Percentiles rank a stretch among this genome's conserved stretches.
Evolutionary conservation across 768 basidiomycete species (phyloP).

Genomic region (Tylopilus sp.): DNA sequence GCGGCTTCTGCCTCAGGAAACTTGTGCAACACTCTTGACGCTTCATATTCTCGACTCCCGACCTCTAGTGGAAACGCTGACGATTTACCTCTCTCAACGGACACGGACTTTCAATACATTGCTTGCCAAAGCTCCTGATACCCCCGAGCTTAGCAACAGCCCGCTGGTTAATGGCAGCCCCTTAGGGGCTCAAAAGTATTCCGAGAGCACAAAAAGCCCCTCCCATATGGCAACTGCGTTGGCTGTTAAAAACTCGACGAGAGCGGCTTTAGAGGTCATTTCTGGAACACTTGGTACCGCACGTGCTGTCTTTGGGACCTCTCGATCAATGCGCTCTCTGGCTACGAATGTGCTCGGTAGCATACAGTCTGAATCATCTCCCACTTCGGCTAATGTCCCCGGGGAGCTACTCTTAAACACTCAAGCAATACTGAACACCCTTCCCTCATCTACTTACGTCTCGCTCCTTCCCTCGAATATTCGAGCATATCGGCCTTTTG

Average conservation of each 20-base stretch:
- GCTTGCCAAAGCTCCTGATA: slow-evolving; percentile 35
- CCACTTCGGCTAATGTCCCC: slow-evolving; percentile 35
- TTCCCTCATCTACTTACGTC: slow-evolving; percentile 84
- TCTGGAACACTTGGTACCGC: slow-evolving; percentile 55
- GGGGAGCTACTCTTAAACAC: slow-evolving; percentile 62
- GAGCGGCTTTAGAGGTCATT: slow-evolving; percentile 51
- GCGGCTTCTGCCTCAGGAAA: slow-evolving; percentile 48
- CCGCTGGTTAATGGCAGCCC: slow-evolving; percentile 36
- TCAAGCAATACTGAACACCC: slow-evolving; percentile 56
- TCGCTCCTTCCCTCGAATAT: slow-evolving; percentile 70
- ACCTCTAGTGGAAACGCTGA: slow-evolving; percentile 69
- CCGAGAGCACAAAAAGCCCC: slow-evolving; percentile 1
- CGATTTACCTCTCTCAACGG: slow-evolving; percentile 69
- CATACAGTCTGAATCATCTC: slow-evolving; percentile 52
- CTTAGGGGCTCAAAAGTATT: slow-evolving; percentile 14
- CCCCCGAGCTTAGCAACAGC: slow-evolving; percentile 29
- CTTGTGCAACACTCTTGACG: slow-evolving; percentile 74
- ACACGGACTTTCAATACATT: slow-evolving; percentile 51
- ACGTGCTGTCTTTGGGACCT: slow-evolving; percentile 53
- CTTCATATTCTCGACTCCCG: slow-evolving; percentile 88
- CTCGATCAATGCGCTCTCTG: slow-evolving; percentile 38
- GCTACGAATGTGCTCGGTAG: slow-evolving; percentile 54
- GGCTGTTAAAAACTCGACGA: slow-evolving; percentile 53
- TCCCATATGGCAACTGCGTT: slow-evolving; percentile 38
- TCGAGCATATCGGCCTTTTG: slow-evolving; percentile 79